Conservation (phyloP, 441 rosid species). For the Aquilaria agallochum region DNA sequence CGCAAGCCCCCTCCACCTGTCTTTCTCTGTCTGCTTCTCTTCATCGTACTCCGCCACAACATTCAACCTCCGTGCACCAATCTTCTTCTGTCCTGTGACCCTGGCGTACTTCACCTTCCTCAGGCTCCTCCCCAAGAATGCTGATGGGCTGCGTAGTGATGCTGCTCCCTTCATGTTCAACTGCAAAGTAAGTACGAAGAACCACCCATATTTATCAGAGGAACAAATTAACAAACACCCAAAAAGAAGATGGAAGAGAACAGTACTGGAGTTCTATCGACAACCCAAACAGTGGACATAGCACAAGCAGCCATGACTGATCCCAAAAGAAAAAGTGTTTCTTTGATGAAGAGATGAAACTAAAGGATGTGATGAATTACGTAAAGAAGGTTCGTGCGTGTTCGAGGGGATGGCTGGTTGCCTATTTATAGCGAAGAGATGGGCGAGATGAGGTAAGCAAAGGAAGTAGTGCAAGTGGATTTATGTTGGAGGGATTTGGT, state of each 20-base stretch:
- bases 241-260: too few relatives aligned
- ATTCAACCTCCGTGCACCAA: conserved; percentile 39
- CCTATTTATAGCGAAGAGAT: neutral
- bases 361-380: too few relatives aligned
- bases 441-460: neutral
- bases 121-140: conserved; percentile 55
- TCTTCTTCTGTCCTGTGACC: conserved; percentile 24
- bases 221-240: too few relatives aligned
- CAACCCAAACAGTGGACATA: conserved; percentile 25
- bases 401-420: neutral
- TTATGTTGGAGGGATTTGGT: too few relatives aligned
- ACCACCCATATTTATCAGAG: too few relatives aligned
- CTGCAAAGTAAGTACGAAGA: conserved; percentile 30
- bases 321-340: neutral
- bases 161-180: conserved; percentile 61
- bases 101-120: conserved; percentile 43
- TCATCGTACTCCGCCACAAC: conserved; percentile 46
- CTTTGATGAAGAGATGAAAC: neutral
- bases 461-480: neutral
- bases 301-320: conserved; percentile 32
- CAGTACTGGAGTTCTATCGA: conserved; percentile 22
- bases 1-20: conserved; percentile 74
- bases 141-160: conserved; percentile 37
- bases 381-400: neutral
- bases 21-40: conserved; percentile 53